These are phyloP conservation scores for Candida gorgasii DNA, from an alignment of 805 yeast species.

Conservation along the genomic window DNA sequence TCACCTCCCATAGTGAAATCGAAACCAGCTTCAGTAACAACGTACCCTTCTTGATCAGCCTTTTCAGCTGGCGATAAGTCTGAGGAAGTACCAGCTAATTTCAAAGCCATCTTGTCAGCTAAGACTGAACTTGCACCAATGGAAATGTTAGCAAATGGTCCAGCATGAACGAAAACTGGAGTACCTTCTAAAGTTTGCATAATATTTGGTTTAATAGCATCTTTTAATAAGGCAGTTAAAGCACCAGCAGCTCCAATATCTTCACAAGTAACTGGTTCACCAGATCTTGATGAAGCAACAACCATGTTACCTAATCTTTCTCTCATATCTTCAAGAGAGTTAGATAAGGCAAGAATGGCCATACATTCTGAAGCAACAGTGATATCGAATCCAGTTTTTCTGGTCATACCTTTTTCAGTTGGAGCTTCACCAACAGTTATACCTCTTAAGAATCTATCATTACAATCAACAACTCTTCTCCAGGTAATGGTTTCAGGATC, in stretches of 20 bases:
- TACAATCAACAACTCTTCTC: conserved; percentile 84
- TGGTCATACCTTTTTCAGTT: conserved; percentile 60
- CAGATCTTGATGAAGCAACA: conserved; percentile 64
- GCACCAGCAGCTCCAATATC: conserved; percentile 97
- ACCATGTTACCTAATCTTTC: conserved; percentile 75
- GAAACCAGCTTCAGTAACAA: conserved; percentile 97
- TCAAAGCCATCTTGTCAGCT: conserved; percentile 90
- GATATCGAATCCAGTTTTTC: conserved; percentile 79
- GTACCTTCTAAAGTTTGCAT: conserved; percentile 98
- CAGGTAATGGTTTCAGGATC: conserved; percentile 80
- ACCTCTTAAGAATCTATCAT: conserved; percentile 77
- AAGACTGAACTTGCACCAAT: conserved; percentile 95
- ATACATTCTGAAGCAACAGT: conserved; percentile 84
- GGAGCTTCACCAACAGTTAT: conserved; percentile 80
- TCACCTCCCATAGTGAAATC: conserved; percentile 99
- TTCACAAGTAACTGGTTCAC: conserved; percentile 87
- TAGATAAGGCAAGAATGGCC: conserved; percentile 80
- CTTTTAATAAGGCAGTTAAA: conserved; percentile 88
- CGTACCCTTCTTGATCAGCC: conserved; percentile 70
- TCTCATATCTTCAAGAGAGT: conserved; percentile 70
- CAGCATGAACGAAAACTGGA: conserved; percentile 96
- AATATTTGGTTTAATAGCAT: conserved; percentile 92
- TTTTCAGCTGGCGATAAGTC: conserved; percentile 42
- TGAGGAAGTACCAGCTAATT: conserved; percentile 75
- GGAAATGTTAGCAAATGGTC: conserved; percentile 96